Percentiles rank a stretch among this genome's conserved stretches.
Conservation (phyloP, 2,329 filamentous ascomycete species). For the Sporothrix globosa region DNA sequence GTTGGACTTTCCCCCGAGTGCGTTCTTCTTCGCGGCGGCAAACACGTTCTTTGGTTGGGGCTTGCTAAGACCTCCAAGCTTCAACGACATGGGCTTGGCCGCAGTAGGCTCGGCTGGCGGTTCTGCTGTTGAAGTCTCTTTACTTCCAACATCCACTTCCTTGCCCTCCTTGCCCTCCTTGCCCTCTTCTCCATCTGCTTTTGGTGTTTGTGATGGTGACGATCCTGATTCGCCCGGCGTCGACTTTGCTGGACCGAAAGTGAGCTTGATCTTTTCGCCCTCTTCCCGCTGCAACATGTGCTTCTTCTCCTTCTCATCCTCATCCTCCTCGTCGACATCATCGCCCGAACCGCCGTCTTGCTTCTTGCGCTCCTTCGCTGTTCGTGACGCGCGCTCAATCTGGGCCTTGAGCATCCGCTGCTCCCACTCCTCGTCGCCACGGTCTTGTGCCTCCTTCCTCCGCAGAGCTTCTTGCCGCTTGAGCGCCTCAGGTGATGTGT, state of each 20-base stretch:
- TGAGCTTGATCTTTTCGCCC: slow-evolving; percentile 76
- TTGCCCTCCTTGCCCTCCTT: neutral
- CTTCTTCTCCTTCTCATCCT: slow-evolving; percentile 49
- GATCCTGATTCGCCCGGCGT: neutral
- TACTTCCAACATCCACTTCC: neutral
- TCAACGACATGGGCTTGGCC: slow-evolving; percentile 60
- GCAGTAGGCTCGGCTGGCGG: slow-evolving; percentile 15
- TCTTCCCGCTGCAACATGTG: slow-evolving; percentile 63
- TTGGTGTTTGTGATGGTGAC: neutral
- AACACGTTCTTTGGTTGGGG: slow-evolving; percentile 79
- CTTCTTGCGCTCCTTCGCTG: slow-evolving; percentile 53
- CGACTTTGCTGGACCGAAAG: slow-evolving; percentile 55
- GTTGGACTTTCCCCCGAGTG: slow-evolving; percentile 56
- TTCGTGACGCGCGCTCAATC: slow-evolving; percentile 72
- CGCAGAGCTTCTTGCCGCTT: slow-evolving; percentile 77
- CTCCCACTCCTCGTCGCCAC: slow-evolving; percentile 88
- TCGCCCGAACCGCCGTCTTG: slow-evolving; percentile 52
- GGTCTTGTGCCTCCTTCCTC: slow-evolving; percentile 83
- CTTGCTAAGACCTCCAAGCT: slow-evolving; percentile 59
- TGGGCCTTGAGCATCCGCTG: slow-evolving; percentile 81
- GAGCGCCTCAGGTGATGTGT: slow-evolving; percentile 85
- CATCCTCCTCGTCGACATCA: slow-evolving; percentile 47
- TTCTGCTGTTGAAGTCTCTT: slow-evolving; percentile 25
- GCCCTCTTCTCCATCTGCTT: too few relatives aligned
- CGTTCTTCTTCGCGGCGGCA: slow-evolving; percentile 67